Base-by-base conservation (phyloP, 805 yeast genomes). In the Starmerella tilneyi region DNA sequence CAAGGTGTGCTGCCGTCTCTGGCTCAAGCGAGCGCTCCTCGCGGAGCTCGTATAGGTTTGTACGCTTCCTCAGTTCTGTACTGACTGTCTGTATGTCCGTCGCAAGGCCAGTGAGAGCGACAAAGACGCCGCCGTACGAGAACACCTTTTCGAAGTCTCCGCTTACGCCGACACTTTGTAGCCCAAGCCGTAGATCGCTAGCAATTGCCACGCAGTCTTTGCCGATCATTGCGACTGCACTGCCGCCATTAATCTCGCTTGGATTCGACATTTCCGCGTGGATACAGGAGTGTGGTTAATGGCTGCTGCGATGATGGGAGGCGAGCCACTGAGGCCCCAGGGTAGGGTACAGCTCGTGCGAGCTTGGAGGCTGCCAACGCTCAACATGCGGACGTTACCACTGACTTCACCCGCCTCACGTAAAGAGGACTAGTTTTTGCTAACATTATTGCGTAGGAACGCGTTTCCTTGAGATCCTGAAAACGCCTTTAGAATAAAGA, bases 191-290 rank as follows among this genome's bases (percentile, higher is more conserved):
- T 60, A 92, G 71, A 67, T 92, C 99, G 57, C 92, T 81, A 3
- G 96, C 99, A 59, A 92, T 86, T 24, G 97, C 98, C 45, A 92
- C 88, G 71, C 99, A 92, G 56, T 86, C 96, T 62, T 94, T 88
- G 58, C 99, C 99, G 21, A 81, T 81, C 99, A 92, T 92, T 53
- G 98, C 98, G 27, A 94, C 94, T 43, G 94, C 95, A 52, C 94
- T 75, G 67, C 99, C 98, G 68, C 96, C 68, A 46, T 63, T 63
- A 54, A 63, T 60, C 44, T 61, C 65, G 43, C 58, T 58, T 28
- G 67, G 67, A 45, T 63, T 60, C 42, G 66, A 63, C 67, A 63
- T 63, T 20, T 44, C 28, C 38, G n/a, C 19, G 28, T 34, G 28
- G 27, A 22, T 7, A 22, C 38, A 15, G 28, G 12, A 6, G 23